Evolutionary conservation across 2,329 filamentous ascomycete species (phyloP), one percentile per base, ranked within the genome.

Genomic region (Graphilbum fragrans): DNA sequence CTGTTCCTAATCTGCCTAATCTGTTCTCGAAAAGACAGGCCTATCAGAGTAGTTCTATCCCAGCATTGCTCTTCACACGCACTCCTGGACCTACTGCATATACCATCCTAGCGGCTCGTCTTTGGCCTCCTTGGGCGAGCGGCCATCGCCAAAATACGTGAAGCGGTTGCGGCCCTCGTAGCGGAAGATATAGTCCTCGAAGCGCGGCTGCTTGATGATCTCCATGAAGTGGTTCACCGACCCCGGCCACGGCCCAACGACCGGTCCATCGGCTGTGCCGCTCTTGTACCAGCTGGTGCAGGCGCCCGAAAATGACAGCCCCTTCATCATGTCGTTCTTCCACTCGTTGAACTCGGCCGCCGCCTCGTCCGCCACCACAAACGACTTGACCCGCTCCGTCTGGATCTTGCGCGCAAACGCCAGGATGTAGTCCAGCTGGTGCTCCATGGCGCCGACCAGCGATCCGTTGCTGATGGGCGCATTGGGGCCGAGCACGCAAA

Each of bases 201-300:
- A 55, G 10, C 57, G 46, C 18, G 53, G 52, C 7, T 49, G 41
- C 36, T 50, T 47, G 25, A 47, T 38, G n/a, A 49, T 45, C 40
- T 53, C 50, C 11, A 55, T 35, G 42, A 47, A 51, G 33, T 49
- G 46, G 29, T 45, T 37, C 5, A 41, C 35, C 21, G 41, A 47
- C n/a, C 46, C 46, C 12, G 41, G 35, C 35, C 49, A 53, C 5
- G 44, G 43, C 31, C 38, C 49, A 38, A 14, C 47, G 38, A 23
- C 48, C 35, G 39, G 39, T 6, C 54, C 54, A n/a, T 53, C 48
- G 11, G 47, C 40, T 0, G 36, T 50, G 10, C 47, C 47, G 6
- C 46, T 45, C 41, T 55, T 58, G 36, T 49, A 58, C 53, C 52
- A 54, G 18, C 45, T 49, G n/a, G n/a, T n/a, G n/a, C n/a, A n/a